Conservation (phyloP, 2,329 filamentous ascomycete genomes). For the Bipolaris oryzae region DNA sequence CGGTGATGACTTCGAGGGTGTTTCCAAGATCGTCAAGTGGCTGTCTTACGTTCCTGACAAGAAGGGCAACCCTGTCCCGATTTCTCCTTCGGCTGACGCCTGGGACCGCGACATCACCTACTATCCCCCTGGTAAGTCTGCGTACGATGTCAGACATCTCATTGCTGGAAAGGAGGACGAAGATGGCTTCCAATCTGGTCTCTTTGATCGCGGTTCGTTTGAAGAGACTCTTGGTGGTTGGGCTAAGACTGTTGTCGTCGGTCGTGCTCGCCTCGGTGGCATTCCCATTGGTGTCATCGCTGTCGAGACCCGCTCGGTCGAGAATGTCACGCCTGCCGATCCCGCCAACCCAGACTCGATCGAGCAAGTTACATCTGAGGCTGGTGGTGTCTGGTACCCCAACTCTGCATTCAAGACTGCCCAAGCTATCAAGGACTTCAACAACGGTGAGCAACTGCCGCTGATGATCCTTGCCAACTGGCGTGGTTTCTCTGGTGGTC, state of each 20-base stretch:
- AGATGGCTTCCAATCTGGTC: constrained; percentile 83
- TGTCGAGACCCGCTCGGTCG: constrained; percentile 92
- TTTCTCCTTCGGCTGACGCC: constrained; percentile 79
- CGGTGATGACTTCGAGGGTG: constrained; percentile 95
- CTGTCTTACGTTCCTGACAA: constrained; percentile 96
- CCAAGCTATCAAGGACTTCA: constrained; percentile 98
- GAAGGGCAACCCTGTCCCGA: constrained; percentile 90
- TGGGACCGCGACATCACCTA: constrained; percentile 95
- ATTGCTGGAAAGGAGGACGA: constrained; percentile 87
- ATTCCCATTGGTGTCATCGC: constrained; percentile 98
- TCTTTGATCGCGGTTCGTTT: constrained; percentile 97
- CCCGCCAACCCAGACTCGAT: constrained; percentile 98
- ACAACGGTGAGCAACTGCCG: constrained; percentile 96
- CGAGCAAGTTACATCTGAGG: constrained; percentile 92
- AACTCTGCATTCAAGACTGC: constrained; percentile 99
- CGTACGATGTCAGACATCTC: constrained; percentile 93
- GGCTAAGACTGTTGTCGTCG: constrained; percentile 95
- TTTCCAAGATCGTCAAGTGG: constrained; percentile 98
- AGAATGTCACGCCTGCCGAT: constrained; percentile 96
- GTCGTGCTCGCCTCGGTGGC: constrained; percentile 92
- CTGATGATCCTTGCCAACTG: constrained; percentile 99
- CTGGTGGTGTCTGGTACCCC: constrained; percentile 99
- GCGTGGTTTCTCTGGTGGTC: constrained; percentile 99
- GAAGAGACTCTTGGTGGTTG: constrained; percentile 95
- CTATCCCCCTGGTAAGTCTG: constrained; percentile 77